Evolutionary conservation across 2,329 filamentous ascomycete species (phyloP).

Genomic region (Bipolaris gigantea): DNA sequence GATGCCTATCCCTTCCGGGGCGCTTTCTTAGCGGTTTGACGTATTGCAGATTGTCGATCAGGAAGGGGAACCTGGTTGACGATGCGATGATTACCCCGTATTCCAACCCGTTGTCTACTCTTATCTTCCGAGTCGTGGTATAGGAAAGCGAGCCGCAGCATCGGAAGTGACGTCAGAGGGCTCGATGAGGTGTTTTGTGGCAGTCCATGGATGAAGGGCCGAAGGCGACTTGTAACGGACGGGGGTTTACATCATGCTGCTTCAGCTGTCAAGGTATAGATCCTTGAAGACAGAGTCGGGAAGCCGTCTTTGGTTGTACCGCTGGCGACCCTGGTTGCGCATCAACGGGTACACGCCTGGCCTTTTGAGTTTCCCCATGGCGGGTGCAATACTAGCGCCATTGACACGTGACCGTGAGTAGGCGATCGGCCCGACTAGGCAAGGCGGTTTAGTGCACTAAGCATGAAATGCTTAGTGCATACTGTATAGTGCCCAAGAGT

Average conservation of each 20-base stretch:
- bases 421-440: constrained; percentile 4
- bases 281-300: constrained; percentile 2
- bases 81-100: background rate
- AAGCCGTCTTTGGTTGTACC: constrained; percentile 6
- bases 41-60: background rate
- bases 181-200: constrained; percentile 5
- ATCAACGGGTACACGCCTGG: background rate
- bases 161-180: constrained; percentile 8
- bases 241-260: constrained; percentile 1
- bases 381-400: background rate
- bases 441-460: constrained; percentile 5
- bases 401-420: constrained; percentile 4
- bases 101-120: background rate
- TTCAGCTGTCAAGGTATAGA: constrained; percentile 2
- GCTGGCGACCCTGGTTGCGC: constrained; percentile 3
- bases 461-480: constrained; percentile 10
- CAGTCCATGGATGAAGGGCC: constrained; percentile 12
- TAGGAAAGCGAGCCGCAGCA: background rate
- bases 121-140: background rate
- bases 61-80: background rate
- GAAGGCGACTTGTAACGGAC: constrained; percentile 2
- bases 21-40: background rate
- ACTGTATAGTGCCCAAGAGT: constrained; percentile 3
- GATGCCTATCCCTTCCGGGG: background rate
- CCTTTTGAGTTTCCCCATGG: constrained; percentile 3